A percentile compares a stretch with the other conserved stretches of the same genome.
Evolutionary conservation across 768 basidiomycete genomes (phyloP).

Genomic region (Rhodosporidiobolus odoratus): DNA sequence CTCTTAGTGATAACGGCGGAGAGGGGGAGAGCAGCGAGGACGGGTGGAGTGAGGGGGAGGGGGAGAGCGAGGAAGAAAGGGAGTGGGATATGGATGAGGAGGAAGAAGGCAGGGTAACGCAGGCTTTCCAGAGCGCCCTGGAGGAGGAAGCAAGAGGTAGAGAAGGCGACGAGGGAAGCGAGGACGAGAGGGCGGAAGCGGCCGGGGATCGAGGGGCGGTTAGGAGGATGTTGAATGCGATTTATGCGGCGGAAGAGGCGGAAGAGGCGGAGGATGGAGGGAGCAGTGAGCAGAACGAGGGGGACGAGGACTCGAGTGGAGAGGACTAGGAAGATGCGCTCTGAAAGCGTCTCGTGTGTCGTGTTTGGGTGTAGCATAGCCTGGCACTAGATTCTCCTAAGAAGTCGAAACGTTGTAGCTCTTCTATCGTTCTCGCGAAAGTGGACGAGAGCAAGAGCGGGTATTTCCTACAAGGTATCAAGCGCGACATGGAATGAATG

Average conservation of each 20-base stretch:
- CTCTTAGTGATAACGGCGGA: background rate
- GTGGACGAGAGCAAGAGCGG: background rate
- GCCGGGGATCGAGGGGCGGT: background rate
- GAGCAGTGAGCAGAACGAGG: background rate
- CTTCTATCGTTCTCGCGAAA: background rate
- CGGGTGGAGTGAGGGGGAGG: background rate
- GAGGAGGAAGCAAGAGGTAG: no score
- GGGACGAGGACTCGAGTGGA: background rate
- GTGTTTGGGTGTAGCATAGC: no score
- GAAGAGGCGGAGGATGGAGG: background rate
- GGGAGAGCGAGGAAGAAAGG: background rate
- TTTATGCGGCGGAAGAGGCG: background rate
- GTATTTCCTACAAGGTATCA: background rate
- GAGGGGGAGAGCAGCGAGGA: slow-evolving; percentile 6
- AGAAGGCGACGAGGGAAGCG: no score
- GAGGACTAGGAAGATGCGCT: background rate
- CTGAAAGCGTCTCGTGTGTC: no score
- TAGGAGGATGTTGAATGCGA: background rate
- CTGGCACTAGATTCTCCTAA: no score
- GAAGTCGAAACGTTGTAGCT: background rate
- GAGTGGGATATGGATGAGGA: background rate
- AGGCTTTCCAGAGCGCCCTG: no score
- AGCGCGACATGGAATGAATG: background rate
- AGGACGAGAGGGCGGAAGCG: background rate
- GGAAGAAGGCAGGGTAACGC: no score